phyloP scores from a whole-genome alignment of 495 filamentous ascomycete species.

The Penicillium waksmanii region DNA sequence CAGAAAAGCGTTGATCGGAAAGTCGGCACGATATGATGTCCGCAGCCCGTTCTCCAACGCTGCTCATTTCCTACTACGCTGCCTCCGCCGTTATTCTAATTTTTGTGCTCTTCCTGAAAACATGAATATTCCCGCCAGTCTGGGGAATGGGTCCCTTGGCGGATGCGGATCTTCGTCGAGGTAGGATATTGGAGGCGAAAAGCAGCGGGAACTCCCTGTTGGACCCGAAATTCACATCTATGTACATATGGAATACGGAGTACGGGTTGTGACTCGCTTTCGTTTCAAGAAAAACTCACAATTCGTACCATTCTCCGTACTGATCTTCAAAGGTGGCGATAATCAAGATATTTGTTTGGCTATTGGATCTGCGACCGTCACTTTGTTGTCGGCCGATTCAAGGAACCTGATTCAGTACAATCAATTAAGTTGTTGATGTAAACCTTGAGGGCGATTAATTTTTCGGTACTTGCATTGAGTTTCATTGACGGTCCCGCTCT shows the following conservation, averaged over 20 bases:
- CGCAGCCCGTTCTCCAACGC: neutral
- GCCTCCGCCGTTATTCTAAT: neutral
- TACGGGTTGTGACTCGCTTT: neutral
- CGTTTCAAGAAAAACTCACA: neutral
- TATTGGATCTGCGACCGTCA: neutral
- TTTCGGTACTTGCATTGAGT: constrained; percentile 5
- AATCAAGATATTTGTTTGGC: neutral
- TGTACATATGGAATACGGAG: neutral
- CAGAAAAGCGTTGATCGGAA: neutral
- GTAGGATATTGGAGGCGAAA: neutral
- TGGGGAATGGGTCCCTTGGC: neutral
- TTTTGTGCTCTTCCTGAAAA: neutral
- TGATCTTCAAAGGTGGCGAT: constrained; percentile 2
- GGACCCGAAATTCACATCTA: too few species aligned
- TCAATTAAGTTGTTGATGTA: neutral
- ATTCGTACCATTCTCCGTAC: neutral
- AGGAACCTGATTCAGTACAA: neutral
- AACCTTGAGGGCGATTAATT: neutral
- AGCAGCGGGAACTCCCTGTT: neutral
- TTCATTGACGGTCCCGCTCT: constrained; percentile 11
- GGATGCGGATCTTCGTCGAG: neutral
- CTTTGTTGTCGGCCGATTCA: neutral
- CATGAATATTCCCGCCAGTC: neutral
- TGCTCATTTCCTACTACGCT: neutral
- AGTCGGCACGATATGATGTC: neutral